A percentile compares a stretch with the other conserved stretches of the same genome.
These are phyloP conservation scores for Capsicum pubescens DNA, from an alignment of 257 asterid genomes.

Conservation along the genomic window DNA sequence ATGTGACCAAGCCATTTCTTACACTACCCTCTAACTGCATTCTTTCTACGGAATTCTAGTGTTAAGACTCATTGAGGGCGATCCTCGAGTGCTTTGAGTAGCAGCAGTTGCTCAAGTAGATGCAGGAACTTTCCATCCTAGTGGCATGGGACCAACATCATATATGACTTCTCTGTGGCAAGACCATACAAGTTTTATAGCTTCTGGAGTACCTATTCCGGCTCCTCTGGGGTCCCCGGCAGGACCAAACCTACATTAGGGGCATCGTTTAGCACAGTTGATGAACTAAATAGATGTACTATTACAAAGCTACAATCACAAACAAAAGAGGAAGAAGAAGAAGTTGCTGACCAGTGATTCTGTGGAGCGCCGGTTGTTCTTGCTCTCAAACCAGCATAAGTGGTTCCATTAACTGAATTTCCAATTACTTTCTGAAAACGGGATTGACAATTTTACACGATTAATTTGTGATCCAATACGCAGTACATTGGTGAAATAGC, in stretches of 20 bases:
- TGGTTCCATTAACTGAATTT: conserved; percentile 90
- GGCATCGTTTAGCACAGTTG: not conserved
- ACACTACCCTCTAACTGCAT: not conserved
- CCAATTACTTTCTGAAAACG: conserved; percentile 78
- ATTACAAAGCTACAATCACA: not conserved
- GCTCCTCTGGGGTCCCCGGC: conserved; percentile 95
- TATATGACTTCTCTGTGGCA: conserved; percentile 85
- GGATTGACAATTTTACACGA: not conserved
- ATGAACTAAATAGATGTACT: not conserved
- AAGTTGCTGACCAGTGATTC: conserved; percentile 75
- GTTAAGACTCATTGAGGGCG: not conserved
- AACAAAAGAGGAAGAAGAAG: not conserved
- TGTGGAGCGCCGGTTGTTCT: conserved; percentile 98
- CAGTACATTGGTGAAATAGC: not conserved
- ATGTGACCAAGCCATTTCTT: not conserved
- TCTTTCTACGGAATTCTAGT: not conserved
- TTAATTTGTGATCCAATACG: not conserved
- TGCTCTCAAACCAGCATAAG: conserved; percentile 88
- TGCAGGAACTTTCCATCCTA: conserved; percentile 61
- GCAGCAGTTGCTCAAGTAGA: conserved; percentile 19
- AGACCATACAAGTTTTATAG: conserved; percentile 92
- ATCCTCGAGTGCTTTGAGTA: conserved; percentile 5
- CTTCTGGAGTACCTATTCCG: conserved; percentile 93
- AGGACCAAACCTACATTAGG: conserved; percentile 76
- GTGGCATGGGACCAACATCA: conserved; percentile 76